These are phyloP conservation scores for Globisporangium polare DNA, from an alignment of 352 stramenopile genomes.

Conservation along the genomic window DNA sequence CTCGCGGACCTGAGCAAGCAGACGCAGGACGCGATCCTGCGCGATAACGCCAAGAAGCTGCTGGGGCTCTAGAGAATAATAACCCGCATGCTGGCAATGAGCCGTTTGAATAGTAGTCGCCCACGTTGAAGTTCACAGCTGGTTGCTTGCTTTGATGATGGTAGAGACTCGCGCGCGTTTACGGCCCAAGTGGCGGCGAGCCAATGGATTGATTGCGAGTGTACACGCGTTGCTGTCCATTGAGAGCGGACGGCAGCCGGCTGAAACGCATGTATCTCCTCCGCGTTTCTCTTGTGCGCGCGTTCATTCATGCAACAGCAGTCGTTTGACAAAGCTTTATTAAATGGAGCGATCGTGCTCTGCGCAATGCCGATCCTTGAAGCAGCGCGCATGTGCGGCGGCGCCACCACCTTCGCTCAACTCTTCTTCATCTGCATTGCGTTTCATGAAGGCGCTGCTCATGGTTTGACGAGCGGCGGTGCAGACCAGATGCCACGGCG, in stretches of 20 bases:
- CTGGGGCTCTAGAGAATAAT: conserved; percentile 15
- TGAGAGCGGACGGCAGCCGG: no score
- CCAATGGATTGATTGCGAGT: not conserved
- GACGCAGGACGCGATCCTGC: conserved; percentile 35
- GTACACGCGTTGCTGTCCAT: no score
- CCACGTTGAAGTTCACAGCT: no score
- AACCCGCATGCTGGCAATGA: no score
- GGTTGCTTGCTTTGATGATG: no score
- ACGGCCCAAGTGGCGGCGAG: no score
- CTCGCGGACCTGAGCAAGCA: conserved; percentile 33
- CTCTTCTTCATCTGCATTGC: not conserved
- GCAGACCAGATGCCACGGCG: not conserved
- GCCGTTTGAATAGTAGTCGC: no score
- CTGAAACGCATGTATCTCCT: not conserved
- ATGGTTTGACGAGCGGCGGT: not conserved
- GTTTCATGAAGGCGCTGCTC: not conserved
- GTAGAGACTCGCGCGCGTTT: no score
- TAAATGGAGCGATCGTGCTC: not conserved
- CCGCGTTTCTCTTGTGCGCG: not conserved
- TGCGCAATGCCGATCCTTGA: not conserved
- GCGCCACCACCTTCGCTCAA: not conserved
- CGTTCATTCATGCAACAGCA: not conserved
- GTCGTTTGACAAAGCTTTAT: not conserved
- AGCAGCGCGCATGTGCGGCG: not conserved
- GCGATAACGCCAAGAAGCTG: conserved; percentile 33